phyloP scores from a whole-genome alignment of 2,329 filamentous ascomycete species.

The Clathrospora elynae region DNA sequence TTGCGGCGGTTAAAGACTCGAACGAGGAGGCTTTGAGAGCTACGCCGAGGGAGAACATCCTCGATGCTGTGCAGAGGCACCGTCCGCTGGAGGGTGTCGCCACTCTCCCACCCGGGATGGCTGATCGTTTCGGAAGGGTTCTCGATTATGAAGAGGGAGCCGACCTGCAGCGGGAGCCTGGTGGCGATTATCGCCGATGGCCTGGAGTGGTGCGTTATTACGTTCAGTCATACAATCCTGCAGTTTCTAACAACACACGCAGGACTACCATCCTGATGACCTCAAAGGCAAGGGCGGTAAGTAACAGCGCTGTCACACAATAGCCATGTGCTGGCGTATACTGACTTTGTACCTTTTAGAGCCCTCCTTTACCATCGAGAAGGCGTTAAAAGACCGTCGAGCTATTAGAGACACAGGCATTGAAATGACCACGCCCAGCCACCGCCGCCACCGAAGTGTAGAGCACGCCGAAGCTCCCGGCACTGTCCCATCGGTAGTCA shows the following conservation, averaged over 20 bases:
- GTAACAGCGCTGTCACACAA: no score
- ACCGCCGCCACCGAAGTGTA: constrained; percentile 45
- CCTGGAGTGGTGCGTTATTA: constrained; percentile 72
- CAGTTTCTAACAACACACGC: constrained; percentile 11
- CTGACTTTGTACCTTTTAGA: no score
- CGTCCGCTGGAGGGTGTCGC: constrained; percentile 82
- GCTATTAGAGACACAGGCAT: constrained; percentile 48
- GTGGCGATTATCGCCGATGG: constrained; percentile 79
- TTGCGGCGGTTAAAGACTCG: constrained; percentile 74
- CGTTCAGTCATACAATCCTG: not conserved
- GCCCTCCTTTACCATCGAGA: constrained; percentile 73
- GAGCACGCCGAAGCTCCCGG: constrained; percentile 38
- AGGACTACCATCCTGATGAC: constrained; percentile 73
- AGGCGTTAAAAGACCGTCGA: constrained; percentile 67
- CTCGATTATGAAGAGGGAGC: constrained; percentile 86
- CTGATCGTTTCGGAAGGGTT: constrained; percentile 69
- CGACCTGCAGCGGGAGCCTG: constrained; percentile 81
- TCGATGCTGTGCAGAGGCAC: constrained; percentile 73
- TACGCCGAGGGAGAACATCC: constrained; percentile 77
- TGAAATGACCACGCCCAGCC: constrained; percentile 54
- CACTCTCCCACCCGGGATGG: constrained; percentile 72
- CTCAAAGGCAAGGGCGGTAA: constrained; percentile 83
- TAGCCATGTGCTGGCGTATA: no score
- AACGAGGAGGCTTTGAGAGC: constrained; percentile 80
- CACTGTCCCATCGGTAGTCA: constrained; percentile 30